phyloP scores from a whole-genome alignment of 2,329 filamentous ascomycete species.

The Monilinia aucupariae region DNA sequence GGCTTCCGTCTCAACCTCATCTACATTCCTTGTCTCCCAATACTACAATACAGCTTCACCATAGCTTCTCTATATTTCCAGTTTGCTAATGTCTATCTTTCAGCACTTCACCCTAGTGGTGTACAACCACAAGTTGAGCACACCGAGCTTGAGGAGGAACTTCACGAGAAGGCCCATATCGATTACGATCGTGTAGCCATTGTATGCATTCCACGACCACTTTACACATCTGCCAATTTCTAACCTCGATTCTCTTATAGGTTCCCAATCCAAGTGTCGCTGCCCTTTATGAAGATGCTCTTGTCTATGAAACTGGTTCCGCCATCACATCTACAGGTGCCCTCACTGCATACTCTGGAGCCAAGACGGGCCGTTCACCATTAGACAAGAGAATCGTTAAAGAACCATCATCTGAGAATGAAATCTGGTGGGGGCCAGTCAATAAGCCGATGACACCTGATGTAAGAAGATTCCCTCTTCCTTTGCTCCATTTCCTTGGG shows the following conservation, averaged over 20 bases:
- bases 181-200: slow-evolving; percentile 98
- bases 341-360: slow-evolving; percentile 93
- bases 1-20: neutral
- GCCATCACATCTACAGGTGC: slow-evolving; percentile 95
- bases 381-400: slow-evolving; percentile 97
- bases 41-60: slow-evolving; percentile 44
- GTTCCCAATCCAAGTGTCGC: slow-evolving; percentile 82
- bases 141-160: slow-evolving; percentile 95
- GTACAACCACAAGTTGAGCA: slow-evolving; percentile 58
- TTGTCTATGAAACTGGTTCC: slow-evolving; percentile 95
- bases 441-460: slow-evolving; percentile 98
- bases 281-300: slow-evolving; percentile 96
- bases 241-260: slow-evolving; percentile 36
- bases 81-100: neutral
- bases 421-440: slow-evolving; percentile 80
- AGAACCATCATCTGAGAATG: slow-evolving; percentile 79
- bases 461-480: slow-evolving; percentile 53
- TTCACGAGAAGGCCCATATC: slow-evolving; percentile 96
- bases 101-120: slow-evolving; percentile 31
- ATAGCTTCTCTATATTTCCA: slow-evolving; percentile 22
- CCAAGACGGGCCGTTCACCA: slow-evolving; percentile 95
- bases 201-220: slow-evolving; percentile 52
- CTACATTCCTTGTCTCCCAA: neutral
- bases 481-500: neutral
- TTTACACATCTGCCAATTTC: slow-evolving; percentile 10